Evolutionary conservation across 2,329 filamentous ascomycete genomes (phyloP).

Genomic region (Plenodomus lindquistii): DNA sequence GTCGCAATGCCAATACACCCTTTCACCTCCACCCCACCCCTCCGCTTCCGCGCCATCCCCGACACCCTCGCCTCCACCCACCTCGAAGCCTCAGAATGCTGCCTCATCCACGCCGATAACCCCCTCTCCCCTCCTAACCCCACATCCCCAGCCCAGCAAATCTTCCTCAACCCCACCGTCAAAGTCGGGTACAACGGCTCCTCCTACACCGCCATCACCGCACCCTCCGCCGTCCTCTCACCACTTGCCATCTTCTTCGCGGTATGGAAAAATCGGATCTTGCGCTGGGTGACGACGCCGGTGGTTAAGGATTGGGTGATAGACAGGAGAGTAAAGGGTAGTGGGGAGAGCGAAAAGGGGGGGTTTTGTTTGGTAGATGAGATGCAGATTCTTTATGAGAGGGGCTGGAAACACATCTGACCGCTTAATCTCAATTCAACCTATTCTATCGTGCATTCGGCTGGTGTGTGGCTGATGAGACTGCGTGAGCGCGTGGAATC

Average conservation of each 20-base stretch:
- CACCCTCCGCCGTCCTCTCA: conserved; percentile 9
- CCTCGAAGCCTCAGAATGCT: conserved; percentile 79
- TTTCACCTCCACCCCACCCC: conserved; percentile 33
- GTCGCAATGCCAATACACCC: conserved; percentile 33
- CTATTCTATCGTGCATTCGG: too few relatives aligned
- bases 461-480: too few relatives aligned
- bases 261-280: conserved; percentile 17
- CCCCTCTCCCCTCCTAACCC: conserved; percentile 46
- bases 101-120: conserved; percentile 75
- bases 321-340: conserved; percentile 4
- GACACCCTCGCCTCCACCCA: conserved; percentile 64
- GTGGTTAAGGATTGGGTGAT: conserved; percentile 15
- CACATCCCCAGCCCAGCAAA: conserved; percentile 34
- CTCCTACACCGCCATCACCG: conserved; percentile 26
- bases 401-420: conserved; percentile 45
- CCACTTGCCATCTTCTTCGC: conserved; percentile 10
- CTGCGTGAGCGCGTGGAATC: too few relatives aligned
- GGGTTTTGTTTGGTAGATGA: conserved; percentile 44
- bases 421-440: too few relatives aligned
- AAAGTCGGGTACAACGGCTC: conserved; percentile 64
- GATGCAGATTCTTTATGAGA: conserved; percentile 44
- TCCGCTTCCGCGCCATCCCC: conserved; percentile 67
- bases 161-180: conserved; percentile 71
- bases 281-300: conserved; percentile 11
- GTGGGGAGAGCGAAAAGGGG: conserved; percentile 25